Percentiles rank a stretch among this genome's conserved stretches.
phyloP scores from a whole-genome alignment of 352 stramenopile species.

The Phytophthora pisi region DNA sequence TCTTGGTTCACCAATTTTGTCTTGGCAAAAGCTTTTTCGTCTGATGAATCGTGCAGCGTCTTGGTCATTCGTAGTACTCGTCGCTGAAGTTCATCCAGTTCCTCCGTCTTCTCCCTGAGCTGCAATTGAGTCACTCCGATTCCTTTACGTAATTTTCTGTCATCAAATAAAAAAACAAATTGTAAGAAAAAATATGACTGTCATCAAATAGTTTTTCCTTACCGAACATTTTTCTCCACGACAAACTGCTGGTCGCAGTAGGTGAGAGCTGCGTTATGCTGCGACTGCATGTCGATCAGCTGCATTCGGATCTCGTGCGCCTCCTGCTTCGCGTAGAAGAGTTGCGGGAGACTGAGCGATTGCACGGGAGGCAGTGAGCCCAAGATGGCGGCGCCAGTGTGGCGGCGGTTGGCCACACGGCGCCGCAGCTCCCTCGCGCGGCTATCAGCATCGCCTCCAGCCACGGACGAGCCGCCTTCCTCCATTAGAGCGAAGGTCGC shows the following conservation, averaged over 20 bases:
- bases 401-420: conserved; percentile 52
- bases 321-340: conserved; percentile 48
- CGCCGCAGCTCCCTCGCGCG: conserved; percentile 57
- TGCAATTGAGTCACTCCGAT: conserved; percentile 43
- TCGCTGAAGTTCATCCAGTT: conserved; percentile 52
- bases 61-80: conserved; percentile 54
- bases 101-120: conserved; percentile 53
- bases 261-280: conserved; percentile 44
- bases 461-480: conserved; percentile 12
- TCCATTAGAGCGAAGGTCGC: conserved; percentile 5
- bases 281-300: conserved; percentile 54
- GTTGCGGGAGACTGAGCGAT: conserved; percentile 38
- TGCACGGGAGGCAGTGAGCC: not conserved
- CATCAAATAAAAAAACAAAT: not conserved
- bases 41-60: conserved; percentile 40
- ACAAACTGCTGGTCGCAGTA: conserved; percentile 67
- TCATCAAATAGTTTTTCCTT: conserved; percentile 5
- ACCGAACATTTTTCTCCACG: conserved; percentile 58
- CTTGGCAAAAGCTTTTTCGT: conserved; percentile 51
- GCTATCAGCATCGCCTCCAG: conserved; percentile 14
- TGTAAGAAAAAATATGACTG: conserved; percentile 1
- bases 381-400: conserved; percentile 6
- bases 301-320: conserved; percentile 57
- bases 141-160: conserved; percentile 46
- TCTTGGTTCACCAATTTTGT: conserved; percentile 47